Evolutionary conservation across 2,329 filamentous ascomycete genomes (phyloP).

Genomic region (Colletotrichum sp.): DNA sequence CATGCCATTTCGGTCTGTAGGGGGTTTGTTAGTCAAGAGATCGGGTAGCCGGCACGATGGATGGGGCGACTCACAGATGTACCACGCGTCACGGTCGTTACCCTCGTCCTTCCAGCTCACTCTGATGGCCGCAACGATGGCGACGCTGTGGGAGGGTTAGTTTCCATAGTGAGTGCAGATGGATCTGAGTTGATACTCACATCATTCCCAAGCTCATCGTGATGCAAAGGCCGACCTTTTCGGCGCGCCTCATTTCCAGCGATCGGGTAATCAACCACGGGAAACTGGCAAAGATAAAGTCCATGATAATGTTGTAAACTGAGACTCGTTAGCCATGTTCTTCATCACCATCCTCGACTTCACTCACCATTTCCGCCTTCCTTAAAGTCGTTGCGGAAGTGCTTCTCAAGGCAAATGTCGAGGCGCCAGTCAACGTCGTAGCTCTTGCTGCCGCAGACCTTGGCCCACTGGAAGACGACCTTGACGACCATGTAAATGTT

Average conservation of each 20-base stretch:
- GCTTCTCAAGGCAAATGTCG: conserved; percentile 46
- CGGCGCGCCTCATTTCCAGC: conserved; percentile 33
- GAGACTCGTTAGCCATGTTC: background rate
- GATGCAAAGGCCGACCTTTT: conserved; percentile 33
- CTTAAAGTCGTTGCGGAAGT: conserved; percentile 49
- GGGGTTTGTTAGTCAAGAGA: background rate
- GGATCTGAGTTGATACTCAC: conserved; percentile 33
- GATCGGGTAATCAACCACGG: conserved; percentile 34
- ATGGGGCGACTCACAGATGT: conserved; percentile 43
- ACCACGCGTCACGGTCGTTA: conserved; percentile 48
- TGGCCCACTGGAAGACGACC: conserved; percentile 54
- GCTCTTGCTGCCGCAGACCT: conserved; percentile 41
- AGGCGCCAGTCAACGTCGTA: conserved; percentile 54
- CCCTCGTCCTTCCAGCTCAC: conserved; percentile 54
- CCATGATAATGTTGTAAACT: conserved; percentile 55
- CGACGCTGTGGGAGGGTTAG: conserved; percentile 35
- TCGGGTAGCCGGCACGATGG: background rate
- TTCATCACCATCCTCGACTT: accelerated
- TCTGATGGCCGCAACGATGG: conserved; percentile 51
- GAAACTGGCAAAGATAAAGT: conserved; percentile 32
- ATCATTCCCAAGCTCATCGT: conserved; percentile 28
- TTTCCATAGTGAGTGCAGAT: background rate
- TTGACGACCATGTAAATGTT: conserved; percentile 52
- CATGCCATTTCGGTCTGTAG: conserved; percentile 44
- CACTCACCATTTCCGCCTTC: conserved; percentile 54